Evolutionary conservation across 306 rosid species (phyloP), one percentile per base, ranked within the genome.

Genomic region (Potentilla sterilis): DNA sequence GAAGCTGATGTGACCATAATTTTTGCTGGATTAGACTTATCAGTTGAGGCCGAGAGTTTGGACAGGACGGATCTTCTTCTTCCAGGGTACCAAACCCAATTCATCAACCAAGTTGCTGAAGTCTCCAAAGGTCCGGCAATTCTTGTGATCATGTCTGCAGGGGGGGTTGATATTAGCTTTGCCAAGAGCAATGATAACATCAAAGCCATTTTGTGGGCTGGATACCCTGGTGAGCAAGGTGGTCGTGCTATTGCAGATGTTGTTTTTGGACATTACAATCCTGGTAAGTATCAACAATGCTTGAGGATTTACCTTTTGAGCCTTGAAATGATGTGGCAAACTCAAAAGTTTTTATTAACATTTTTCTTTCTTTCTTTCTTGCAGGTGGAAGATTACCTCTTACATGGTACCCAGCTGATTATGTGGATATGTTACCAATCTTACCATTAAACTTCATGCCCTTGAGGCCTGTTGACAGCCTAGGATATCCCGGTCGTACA

Each of bases 311-410:
- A 59, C 40, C 6, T 24, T 24, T 24, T 1, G 4, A n/a, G 4
- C 12, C 28, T 54, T 7, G 14, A 22, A 28, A 58, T 58, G 8
- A 61, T 32, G 66, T 61, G 10, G 28, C 35, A 9, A 57, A 51
- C 22, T 51, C 28, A 0, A 6, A 49, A 2, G 7, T 52, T 4
- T 52, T 6, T 4, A 49, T 10, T 28, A 49, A 49, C 18, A 41
- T 22, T 68, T 37, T 37, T 37, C 5, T 37, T 3, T 37, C 4
- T 2, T 43, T 6, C 9, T 48, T 70, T 35, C 19, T 51, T 52
- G 35, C 70, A 83, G 86, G 84, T n/a, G 87, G 87, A 72, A 76
- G 79, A 73, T 74, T 83, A 38, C 87, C 87, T 0, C 42, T 80
- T 41, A 83, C 87, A 68, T 83, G 84, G 87, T 42, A 76, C 12